Evolutionary conservation across 2,329 filamentous ascomycete genomes (phyloP).

Genomic region (Calonectria ilicicola): DNA sequence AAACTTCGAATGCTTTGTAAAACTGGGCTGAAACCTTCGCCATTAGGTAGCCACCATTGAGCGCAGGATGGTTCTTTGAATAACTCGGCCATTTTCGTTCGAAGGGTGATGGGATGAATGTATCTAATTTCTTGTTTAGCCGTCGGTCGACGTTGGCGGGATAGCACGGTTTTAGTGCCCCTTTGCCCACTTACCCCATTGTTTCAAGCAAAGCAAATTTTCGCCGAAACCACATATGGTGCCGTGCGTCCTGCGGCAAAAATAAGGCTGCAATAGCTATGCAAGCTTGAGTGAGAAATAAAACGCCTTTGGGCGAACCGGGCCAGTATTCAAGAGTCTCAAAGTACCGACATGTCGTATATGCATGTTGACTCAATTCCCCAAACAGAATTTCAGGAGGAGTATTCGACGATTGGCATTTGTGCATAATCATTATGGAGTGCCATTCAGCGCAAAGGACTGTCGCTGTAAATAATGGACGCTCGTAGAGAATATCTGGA

Average conservation of each 20-base stretch:
- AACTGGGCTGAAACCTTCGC: constrained; percentile 79
- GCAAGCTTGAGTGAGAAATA: constrained; percentile 80
- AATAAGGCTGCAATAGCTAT: constrained; percentile 83
- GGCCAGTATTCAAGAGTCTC: constrained; percentile 83
- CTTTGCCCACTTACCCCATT: constrained; percentile 72
- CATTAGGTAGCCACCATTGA: constrained; percentile 91
- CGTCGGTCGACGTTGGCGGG: background rate
- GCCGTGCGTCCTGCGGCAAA: constrained; percentile 78
- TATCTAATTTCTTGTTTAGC: constrained; percentile 68
- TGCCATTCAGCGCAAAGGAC: constrained; percentile 82
- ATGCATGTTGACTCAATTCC: constrained; percentile 72
- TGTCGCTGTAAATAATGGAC: constrained; percentile 79
- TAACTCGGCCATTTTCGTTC: constrained; percentile 79
- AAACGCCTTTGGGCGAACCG: constrained; percentile 74
- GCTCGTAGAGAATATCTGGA: constrained; percentile 76
- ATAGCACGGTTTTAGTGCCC: background rate
- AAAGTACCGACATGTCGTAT: constrained; percentile 81
- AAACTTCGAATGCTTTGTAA: constrained; percentile 84
- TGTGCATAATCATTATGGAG: constrained; percentile 83
- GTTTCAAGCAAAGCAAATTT: constrained; percentile 85
- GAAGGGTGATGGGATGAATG: constrained; percentile 81
- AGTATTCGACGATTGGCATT: constrained; percentile 74
- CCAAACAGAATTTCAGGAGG: constrained; percentile 61
- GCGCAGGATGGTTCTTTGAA: constrained; percentile 79
- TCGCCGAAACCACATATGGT: constrained; percentile 82